Evolutionary conservation across 2,329 filamentous ascomycete species (phyloP).

Genomic region (Neurospora sp.): DNA sequence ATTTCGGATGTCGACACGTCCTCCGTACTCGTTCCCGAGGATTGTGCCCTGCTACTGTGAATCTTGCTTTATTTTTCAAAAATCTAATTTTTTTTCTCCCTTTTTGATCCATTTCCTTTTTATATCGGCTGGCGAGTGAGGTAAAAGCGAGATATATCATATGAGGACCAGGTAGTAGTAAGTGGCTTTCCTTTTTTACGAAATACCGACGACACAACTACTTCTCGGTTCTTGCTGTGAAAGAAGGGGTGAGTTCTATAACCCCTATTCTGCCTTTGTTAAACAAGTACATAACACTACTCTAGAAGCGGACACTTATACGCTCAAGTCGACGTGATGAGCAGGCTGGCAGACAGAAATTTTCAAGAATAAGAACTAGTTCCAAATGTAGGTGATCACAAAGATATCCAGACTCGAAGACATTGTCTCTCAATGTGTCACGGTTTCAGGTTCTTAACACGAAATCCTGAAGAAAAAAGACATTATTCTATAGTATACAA

Average conservation of each 20-base stretch:
- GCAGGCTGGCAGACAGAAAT: neutral
- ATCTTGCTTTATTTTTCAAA: no score
- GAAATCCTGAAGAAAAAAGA: neutral
- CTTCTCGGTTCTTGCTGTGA: neutral
- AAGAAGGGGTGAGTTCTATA: neutral
- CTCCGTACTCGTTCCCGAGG: no score
- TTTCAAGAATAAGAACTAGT: neutral
- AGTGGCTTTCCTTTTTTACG: no score
- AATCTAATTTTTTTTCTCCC: no score
- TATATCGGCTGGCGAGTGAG: no score
- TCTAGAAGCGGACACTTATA: neutral
- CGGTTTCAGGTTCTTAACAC: neutral
- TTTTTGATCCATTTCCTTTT: no score
- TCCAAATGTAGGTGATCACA: neutral
- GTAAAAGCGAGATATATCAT: no score
- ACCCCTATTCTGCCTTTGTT: neutral
- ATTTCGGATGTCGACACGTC: no score
- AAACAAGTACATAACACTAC: neutral
- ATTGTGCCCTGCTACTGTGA: no score
- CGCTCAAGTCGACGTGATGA: neutral
- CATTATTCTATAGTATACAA: neutral
- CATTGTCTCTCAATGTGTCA: neutral
- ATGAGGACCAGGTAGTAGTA: no score
- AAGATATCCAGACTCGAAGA: neutral
- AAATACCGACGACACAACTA: neutral